Evolutionary conservation across 331 rosid species (phyloP).

Genomic region (Prunus yedoensis): DNA sequence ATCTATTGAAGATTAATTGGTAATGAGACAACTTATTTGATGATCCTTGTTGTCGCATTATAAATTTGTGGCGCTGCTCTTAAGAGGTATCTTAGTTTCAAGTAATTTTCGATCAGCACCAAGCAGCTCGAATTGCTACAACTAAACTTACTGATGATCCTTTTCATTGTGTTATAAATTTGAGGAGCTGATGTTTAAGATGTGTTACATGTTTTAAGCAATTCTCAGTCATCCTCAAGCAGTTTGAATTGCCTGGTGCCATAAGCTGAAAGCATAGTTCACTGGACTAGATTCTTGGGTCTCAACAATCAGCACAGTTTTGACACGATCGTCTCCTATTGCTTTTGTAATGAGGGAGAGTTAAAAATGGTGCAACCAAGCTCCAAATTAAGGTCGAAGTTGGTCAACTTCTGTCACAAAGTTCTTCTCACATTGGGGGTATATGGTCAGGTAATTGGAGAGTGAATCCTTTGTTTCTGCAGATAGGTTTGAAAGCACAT

Average conservation of each 20-base stretch:
- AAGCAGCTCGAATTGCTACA: background rate
- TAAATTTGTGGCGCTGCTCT: background rate
- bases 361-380: background rate
- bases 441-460: background rate
- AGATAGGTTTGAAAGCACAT: background rate
- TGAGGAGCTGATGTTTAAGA: background rate
- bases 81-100: background rate
- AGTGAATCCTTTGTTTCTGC: background rate
- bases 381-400: background rate
- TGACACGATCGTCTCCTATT: background rate
- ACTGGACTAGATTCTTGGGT: background rate
- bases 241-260: background rate
- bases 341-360: background rate
- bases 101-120: background rate
- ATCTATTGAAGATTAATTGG: background rate
- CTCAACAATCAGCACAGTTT: background rate
- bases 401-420: background rate
- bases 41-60: background rate
- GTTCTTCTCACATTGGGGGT: background rate
- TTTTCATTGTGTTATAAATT: background rate
- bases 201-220: background rate
- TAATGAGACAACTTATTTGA: background rate
- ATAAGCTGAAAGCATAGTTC: background rate
- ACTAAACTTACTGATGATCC: background rate
- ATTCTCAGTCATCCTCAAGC: background rate